phyloP scores from a whole-genome alignment of 805 yeast species.

The Saturnispora dispora region DNA sequence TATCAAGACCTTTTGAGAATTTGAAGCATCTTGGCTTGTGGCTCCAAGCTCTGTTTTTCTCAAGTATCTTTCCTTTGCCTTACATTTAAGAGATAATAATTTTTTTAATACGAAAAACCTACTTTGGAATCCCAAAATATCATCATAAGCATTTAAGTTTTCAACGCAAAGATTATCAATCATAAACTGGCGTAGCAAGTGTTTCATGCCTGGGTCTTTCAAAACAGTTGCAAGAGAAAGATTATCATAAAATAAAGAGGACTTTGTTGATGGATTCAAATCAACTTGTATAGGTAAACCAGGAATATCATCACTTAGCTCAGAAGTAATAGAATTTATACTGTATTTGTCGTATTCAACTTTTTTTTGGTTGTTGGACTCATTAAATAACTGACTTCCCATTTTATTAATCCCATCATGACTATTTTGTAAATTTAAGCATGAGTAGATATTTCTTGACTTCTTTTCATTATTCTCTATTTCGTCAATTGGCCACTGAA shows the following conservation, averaged over 20 bases:
- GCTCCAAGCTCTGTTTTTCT: slow-evolving; percentile 2
- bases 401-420: neutral
- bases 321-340: neutral
- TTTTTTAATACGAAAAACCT: slow-evolving; percentile 37
- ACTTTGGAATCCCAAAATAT: slow-evolving; percentile 43
- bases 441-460: neutral
- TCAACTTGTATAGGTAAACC: neutral
- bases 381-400: neutral
- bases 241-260: neutral
- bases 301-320: neutral
- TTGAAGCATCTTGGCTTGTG: neutral
- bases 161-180: slow-evolving; percentile 61
- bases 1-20: slow-evolving; percentile 18
- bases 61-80: slow-evolving; percentile 16
- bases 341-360: neutral
- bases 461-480: neutral
- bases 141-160: slow-evolving; percentile 63
- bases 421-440: neutral
- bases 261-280: neutral
- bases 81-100: slow-evolving; percentile 26
- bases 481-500: slow-evolving; percentile 15
- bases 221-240: slow-evolving; percentile 13
- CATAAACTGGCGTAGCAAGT: slow-evolving; percentile 57
- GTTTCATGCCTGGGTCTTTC: slow-evolving; percentile 67
- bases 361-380: neutral